phyloP scores from a whole-genome alignment of 148 eudicot genomes.

The Heliamphora exappendiculata region DNA sequence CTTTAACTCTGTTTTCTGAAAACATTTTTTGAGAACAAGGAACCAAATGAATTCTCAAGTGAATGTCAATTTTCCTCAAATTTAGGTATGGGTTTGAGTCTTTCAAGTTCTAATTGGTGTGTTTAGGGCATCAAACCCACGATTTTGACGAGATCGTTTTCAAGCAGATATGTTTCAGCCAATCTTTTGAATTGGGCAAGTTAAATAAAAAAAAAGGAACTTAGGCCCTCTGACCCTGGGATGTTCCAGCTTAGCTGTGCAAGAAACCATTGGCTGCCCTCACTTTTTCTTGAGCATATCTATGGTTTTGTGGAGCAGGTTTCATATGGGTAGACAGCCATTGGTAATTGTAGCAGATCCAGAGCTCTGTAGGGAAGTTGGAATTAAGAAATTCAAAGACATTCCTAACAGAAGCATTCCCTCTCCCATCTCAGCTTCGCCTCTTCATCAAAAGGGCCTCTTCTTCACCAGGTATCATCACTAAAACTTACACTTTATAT shows the following conservation, averaged over 20 bases:
- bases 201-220: background rate
- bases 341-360: slow-evolving; percentile 82
- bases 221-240: background rate
- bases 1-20: background rate
- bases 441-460: slow-evolving; percentile 85
- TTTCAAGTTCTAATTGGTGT: background rate
- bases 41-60: too few species aligned
- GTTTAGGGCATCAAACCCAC: background rate
- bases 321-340: slow-evolving; percentile 91
- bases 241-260: background rate
- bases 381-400: slow-evolving; percentile 75
- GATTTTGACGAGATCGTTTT: background rate
- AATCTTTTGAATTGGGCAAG: background rate
- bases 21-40: too few species aligned
- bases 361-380: slow-evolving; percentile 85
- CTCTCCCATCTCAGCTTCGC: slow-evolving; percentile 79
- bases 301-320: slow-evolving; percentile 37
- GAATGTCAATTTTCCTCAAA: background rate
- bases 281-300: background rate
- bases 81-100: background rate
- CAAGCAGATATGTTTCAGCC: background rate
- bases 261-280: background rate
- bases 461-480: slow-evolving; percentile 92
- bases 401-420: slow-evolving; percentile 86
- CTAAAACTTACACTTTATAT: too few species aligned